phyloP scores from a whole-genome alignment of 805 yeast species.

The Maudiozyma pseudohumilis region DNA sequence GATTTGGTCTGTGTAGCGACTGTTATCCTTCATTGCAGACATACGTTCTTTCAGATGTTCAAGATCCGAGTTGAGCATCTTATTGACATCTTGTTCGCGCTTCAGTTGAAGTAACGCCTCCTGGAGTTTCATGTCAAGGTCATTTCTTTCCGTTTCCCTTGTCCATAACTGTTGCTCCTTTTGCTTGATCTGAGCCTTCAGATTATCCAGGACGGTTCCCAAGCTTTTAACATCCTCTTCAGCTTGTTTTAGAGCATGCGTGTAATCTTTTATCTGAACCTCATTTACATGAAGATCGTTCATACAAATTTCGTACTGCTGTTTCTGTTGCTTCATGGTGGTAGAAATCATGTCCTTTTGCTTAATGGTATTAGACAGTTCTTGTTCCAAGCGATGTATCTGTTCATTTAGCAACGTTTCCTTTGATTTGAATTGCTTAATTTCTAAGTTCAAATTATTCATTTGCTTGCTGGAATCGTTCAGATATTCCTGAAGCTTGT shows the following conservation, averaged over 20 bases:
- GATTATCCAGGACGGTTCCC: slow-evolving; percentile 43
- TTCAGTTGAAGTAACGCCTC: slow-evolving; percentile 46
- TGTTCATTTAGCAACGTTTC: slow-evolving; percentile 30
- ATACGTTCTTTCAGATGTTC: slow-evolving; percentile 41
- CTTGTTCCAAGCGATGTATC: slow-evolving; percentile 40
- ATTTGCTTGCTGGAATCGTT: slow-evolving; percentile 40
- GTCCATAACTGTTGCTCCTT: slow-evolving; percentile 50
- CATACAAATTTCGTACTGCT: slow-evolving; percentile 65
- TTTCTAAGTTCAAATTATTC: slow-evolving; percentile 35
- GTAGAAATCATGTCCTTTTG: slow-evolving; percentile 47
- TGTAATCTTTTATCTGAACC: slow-evolving; percentile 47
- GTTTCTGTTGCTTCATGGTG: slow-evolving; percentile 51
- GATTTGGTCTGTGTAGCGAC: slow-evolving; percentile 42
- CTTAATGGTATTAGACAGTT: slow-evolving; percentile 44
- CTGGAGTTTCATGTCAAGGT: slow-evolving; percentile 45
- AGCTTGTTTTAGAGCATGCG: slow-evolving; percentile 36
- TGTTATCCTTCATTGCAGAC: slow-evolving; percentile 32
- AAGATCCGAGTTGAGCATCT: slow-evolving; percentile 46
- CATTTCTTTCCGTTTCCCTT: slow-evolving; percentile 39
- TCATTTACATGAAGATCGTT: slow-evolving; percentile 72
- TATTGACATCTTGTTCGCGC: slow-evolving; percentile 39
- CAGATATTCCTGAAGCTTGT: slow-evolving; percentile 40
- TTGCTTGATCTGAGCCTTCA: slow-evolving; percentile 41
- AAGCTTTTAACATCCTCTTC: slow-evolving; percentile 45
- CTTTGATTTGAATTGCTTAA: slow-evolving; percentile 32